These are phyloP conservation scores for Peterozyma xylosa DNA, from an alignment of 805 yeast species.

Conservation along the genomic window DNA sequence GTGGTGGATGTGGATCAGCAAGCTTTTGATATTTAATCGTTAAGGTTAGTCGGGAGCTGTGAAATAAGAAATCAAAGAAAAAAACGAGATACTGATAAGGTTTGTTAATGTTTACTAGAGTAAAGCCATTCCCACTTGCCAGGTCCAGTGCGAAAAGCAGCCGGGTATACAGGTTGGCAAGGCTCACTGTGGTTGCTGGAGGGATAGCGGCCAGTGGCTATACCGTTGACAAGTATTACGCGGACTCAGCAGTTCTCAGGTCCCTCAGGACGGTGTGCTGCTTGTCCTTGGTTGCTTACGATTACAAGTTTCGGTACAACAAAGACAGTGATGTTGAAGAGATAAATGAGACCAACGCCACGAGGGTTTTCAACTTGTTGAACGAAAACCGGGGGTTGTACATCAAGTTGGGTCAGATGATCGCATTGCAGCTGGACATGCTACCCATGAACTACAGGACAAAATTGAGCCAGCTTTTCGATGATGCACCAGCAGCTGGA, in stretches of 20 bases:
- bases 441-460: constrained; percentile 60
- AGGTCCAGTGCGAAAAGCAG: too few species aligned
- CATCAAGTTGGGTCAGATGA: constrained; percentile 72
- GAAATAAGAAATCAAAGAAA: too few species aligned
- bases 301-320: constrained; percentile 49
- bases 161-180: too few species aligned
- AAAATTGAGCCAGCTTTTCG: constrained; percentile 51
- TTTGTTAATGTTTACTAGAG: too few species aligned
- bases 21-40: too few species aligned
- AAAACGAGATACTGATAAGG: too few species aligned
- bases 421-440: constrained; percentile 66
- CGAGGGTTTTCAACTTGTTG: constrained; percentile 36
- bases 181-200: too few species aligned
- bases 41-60: too few species aligned
- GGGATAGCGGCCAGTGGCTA: constrained; percentile 11
- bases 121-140: too few species aligned
- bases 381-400: constrained; percentile 51
- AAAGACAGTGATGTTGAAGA: constrained; percentile 38
- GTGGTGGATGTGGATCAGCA: too few species aligned
- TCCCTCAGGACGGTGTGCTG: constrained; percentile 42
- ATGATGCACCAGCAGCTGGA: constrained; percentile 55
- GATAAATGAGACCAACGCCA: constrained; percentile 54
- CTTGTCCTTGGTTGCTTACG: constrained; percentile 44
- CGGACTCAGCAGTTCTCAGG: constrained; percentile 45
- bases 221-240: constrained; percentile 27